Evolutionary conservation across 2,329 filamentous ascomycete genomes (phyloP).

Genomic region (Cercospora berteroae): DNA sequence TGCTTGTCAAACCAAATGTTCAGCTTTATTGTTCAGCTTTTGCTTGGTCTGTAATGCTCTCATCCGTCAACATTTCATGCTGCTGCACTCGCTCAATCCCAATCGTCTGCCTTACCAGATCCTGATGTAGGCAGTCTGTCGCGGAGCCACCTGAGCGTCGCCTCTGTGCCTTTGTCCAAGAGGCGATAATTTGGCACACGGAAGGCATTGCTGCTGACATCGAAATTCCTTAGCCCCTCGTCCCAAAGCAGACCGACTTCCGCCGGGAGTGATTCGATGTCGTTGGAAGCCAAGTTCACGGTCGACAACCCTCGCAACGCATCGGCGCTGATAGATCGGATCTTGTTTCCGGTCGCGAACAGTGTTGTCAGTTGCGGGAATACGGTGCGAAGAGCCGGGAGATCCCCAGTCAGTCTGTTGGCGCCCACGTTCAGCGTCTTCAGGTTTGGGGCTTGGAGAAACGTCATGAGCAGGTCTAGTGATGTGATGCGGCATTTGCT

Average conservation of each 20-base stretch:
- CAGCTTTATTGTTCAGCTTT: background rate
- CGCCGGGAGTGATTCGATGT: constrained; percentile 77
- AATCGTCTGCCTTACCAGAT: background rate
- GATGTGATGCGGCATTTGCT: constrained; percentile 70
- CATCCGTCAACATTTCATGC: background rate
- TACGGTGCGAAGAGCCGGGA: constrained; percentile 63
- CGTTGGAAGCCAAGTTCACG: constrained; percentile 80
- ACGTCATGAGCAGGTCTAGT: constrained; percentile 62
- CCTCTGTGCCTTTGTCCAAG: constrained; percentile 82
- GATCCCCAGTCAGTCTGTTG: constrained; percentile 68
- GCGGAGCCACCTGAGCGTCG: constrained; percentile 75
- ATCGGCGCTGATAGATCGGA: constrained; percentile 66
- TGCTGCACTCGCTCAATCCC: background rate
- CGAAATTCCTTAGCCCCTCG: constrained; percentile 62
- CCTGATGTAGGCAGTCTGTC: constrained; percentile 44
- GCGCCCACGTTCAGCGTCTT: constrained; percentile 76
- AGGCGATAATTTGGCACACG: constrained; percentile 81
- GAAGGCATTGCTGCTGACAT: constrained; percentile 83
- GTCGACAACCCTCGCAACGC: constrained; percentile 70
- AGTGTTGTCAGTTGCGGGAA: constrained; percentile 72
- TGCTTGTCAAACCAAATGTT: background rate
- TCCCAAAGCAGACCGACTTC: constrained; percentile 74
- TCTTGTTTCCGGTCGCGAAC: constrained; percentile 74
- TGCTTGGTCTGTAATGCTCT: background rate
- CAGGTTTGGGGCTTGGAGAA: constrained; percentile 71